Evolutionary conservation across 2,329 filamentous ascomycete species (phyloP).

Genomic region (Davidsoniella eucalypti): DNA sequence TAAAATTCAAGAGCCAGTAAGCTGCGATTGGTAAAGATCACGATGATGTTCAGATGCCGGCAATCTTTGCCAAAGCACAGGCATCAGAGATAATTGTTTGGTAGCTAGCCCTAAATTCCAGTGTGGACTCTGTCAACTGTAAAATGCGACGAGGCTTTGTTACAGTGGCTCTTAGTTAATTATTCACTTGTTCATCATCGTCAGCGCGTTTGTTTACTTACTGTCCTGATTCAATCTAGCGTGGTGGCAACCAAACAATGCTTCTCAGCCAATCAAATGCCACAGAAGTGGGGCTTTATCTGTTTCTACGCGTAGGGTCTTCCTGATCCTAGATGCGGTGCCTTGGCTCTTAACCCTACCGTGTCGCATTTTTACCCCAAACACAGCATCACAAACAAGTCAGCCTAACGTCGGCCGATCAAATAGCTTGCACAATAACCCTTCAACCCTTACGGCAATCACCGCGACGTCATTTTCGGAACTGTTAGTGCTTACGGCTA

Average conservation of each 20-base stretch:
- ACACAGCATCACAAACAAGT: not conserved
- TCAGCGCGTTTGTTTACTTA: constrained; percentile 24
- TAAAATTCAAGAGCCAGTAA: too few relatives aligned
- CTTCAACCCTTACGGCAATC: not conserved
- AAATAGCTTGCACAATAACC: not conserved
- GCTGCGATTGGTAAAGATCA: not conserved
- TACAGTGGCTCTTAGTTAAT: not conserved
- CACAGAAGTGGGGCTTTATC: not conserved
- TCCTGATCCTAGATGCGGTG: not conserved
- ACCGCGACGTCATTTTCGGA: not conserved
- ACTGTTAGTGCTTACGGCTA: not conserved
- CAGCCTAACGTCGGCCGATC: not conserved
- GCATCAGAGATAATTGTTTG: too few relatives aligned
- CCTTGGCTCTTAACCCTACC: not conserved
- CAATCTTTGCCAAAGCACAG: too few relatives aligned
- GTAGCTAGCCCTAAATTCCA: too few relatives aligned
- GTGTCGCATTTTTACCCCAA: not conserved
- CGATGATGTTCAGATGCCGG: not conserved
- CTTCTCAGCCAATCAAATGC: constrained; percentile 4
- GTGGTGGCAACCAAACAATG: not conserved
- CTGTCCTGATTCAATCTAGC: constrained; percentile 22
- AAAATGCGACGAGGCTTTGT: not conserved
- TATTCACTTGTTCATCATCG: too few relatives aligned
- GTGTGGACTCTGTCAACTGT: too few relatives aligned
- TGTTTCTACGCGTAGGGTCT: not conserved